Evolutionary conservation across 2,329 filamentous ascomycete genomes (phyloP).

Genomic region (Aspergillus flavus): DNA sequence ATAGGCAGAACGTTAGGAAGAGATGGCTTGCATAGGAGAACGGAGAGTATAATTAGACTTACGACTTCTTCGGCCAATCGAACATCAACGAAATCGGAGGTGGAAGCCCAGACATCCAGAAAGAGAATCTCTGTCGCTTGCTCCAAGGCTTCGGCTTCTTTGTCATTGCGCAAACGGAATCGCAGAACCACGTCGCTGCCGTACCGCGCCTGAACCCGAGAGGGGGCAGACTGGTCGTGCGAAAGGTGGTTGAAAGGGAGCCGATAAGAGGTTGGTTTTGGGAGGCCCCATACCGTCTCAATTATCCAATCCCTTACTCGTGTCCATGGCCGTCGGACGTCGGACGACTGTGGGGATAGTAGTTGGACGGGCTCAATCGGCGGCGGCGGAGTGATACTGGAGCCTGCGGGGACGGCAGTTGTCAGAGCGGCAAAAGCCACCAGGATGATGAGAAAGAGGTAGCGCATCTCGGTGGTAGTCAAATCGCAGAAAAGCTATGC

Average conservation of each 20-base stretch:
- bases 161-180: slow-evolving; percentile 72
- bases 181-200: slow-evolving; percentile 83
- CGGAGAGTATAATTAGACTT: slow-evolving; percentile 29
- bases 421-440: slow-evolving; percentile 22
- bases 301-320: slow-evolving; percentile 47
- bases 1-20: slow-evolving; percentile 2
- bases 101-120: slow-evolving; percentile 89
- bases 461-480: slow-evolving; percentile 14
- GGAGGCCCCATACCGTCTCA: slow-evolving; percentile 46
- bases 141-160: slow-evolving; percentile 71
- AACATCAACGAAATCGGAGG: slow-evolving; percentile 80
- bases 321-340: slow-evolving; percentile 39
- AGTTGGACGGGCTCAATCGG: slow-evolving; percentile 34
- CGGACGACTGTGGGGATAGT: slow-evolving; percentile 30
- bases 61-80: slow-evolving; percentile 75
- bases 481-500: background rate
- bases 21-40: background rate
- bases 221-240: slow-evolving; percentile 32
- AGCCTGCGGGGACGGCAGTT: slow-evolving; percentile 39
- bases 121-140: slow-evolving; percentile 74
- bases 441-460: slow-evolving; percentile 20
- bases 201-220: slow-evolving; percentile 58
- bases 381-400: slow-evolving; percentile 37
- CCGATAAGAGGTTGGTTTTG: slow-evolving; percentile 28
- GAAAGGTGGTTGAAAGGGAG: slow-evolving; percentile 20